Evolutionary conservation across 208 protist genomes (phyloP).

Genomic region (Trypanosoma grayi): DNA sequence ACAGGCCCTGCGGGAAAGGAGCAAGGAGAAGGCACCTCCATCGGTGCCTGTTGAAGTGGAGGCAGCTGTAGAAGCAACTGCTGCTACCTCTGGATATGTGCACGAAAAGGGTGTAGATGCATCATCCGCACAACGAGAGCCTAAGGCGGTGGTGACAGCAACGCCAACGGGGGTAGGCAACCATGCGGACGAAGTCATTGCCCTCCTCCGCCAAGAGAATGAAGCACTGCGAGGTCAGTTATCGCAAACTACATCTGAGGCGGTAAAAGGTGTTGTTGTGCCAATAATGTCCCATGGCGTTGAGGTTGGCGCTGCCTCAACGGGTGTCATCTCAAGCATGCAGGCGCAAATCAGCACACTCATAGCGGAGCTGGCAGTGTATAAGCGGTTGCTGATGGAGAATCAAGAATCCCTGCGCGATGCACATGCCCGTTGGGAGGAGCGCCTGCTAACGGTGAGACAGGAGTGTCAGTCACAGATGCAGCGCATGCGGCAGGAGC

Average conservation of each 20-base stretch:
- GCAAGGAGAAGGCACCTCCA: background rate
- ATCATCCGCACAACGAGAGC: background rate
- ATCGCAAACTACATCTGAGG: conserved; percentile 1
- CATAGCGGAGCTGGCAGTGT: conserved; percentile 20
- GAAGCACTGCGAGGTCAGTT: conserved; percentile 10
- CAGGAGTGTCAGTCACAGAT: conserved; percentile 36
- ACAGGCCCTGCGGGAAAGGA: conserved; percentile 15
- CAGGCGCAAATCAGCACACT: conserved; percentile 27
- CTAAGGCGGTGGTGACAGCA: background rate
- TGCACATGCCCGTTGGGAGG: conserved; percentile 39
- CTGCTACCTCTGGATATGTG: background rate
- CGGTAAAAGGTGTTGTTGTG: background rate
- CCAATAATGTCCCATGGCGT: background rate
- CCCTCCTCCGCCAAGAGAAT: conserved; percentile 14
- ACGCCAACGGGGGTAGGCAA: background rate
- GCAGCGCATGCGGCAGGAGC: conserved; percentile 31
- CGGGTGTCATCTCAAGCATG: conserved; percentile 19
- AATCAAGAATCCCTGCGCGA: conserved; percentile 31
- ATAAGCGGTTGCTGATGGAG: conserved; percentile 28
- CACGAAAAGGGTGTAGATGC: background rate
- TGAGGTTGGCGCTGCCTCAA: background rate
- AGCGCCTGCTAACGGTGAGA: conserved; percentile 29
- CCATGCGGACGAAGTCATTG: background rate
- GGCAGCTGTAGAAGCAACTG: no score
- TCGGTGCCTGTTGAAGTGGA: background rate